Evolutionary conservation across 164 flowering plant species (phyloP).

Genomic region (Chimonanthus salicifolius): DNA sequence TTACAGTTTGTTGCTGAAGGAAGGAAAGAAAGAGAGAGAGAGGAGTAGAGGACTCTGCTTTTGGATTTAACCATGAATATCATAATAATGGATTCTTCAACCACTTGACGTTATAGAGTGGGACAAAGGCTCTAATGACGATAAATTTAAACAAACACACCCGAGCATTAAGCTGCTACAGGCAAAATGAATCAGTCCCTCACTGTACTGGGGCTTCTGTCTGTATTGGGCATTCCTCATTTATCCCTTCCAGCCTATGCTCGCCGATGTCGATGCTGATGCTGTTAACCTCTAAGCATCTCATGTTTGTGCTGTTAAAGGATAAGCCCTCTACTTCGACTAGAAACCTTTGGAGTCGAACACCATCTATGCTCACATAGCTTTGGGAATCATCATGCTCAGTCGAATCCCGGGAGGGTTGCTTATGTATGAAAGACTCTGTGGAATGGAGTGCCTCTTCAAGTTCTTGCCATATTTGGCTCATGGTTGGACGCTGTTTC

Average conservation of each 20-base stretch:
- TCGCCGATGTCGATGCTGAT: slow-evolving; percentile 35
- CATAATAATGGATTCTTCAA: not conserved
- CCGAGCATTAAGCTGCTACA: not conserved
- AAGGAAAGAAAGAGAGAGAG: not conserved
- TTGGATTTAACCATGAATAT: not conserved
- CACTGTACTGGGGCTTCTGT: not conserved
- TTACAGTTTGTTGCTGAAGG: not conserved
- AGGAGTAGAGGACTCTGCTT: not conserved
- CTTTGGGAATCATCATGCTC: slow-evolving; percentile 30
- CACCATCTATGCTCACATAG: slow-evolving; percentile 44
- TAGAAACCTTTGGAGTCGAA: slow-evolving; percentile 45
- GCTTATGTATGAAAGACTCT: slow-evolving; percentile 15
- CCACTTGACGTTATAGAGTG: no score
- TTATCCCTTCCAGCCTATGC: slow-evolving; percentile 17
- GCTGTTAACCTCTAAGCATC: slow-evolving; percentile 39
- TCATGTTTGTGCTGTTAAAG: slow-evolving; percentile 41
- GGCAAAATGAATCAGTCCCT: not conserved
- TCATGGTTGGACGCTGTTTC: slow-evolving; percentile 61
- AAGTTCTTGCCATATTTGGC: slow-evolving; percentile 51
- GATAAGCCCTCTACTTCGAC: slow-evolving; percentile 55
- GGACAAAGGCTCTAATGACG: no score
- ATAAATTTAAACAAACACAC: not conserved
- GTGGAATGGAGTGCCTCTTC: slow-evolving; percentile 38
- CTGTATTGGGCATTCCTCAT: slow-evolving; percentile 15
- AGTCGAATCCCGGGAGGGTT: slow-evolving; percentile 12